Percentiles rank a stretch among this genome's conserved stretches.
phyloP scores from a whole-genome alignment of 352 stramenopile species.

The Phytophthora fragariae region DNA sequence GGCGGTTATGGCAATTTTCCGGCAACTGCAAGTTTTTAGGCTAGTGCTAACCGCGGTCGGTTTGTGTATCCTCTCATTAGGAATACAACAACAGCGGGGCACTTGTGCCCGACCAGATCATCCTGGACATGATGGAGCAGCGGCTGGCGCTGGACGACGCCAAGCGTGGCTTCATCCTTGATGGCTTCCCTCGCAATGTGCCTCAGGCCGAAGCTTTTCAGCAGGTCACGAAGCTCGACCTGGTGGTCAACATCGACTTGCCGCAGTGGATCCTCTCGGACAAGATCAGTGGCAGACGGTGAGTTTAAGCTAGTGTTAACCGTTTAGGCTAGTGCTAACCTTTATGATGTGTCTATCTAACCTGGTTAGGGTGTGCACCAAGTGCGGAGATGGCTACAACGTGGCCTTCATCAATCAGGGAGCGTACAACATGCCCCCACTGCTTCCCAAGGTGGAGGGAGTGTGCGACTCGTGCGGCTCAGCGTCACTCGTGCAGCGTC shows the following conservation, averaged over 20 bases:
- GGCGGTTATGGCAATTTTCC: background rate
- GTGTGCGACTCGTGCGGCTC: conserved; percentile 85
- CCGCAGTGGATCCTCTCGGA: conserved; percentile 89
- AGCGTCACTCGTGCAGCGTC: conserved; percentile 77
- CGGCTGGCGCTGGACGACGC: conserved; percentile 76
- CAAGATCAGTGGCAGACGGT: conserved; percentile 91
- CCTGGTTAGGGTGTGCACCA: conserved; percentile 71
- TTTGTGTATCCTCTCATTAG: conserved; percentile 23
- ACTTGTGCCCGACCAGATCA: conserved; percentile 90
- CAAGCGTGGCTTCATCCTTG: conserved; percentile 86
- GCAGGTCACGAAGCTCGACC: conserved; percentile 74
- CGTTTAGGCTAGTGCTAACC: conserved; percentile 1
- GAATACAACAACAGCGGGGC: conserved; percentile 85
- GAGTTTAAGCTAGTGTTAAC: conserved; percentile 11
- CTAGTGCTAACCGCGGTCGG: conserved; percentile 2
- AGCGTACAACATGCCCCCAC: conserved; percentile 91
- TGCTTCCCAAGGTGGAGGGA: conserved; percentile 87
- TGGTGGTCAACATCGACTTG: conserved; percentile 91
- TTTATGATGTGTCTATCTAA: background rate
- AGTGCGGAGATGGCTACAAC: conserved; percentile 90
- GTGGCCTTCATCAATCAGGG: conserved; percentile 87
- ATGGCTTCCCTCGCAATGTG: conserved; percentile 92
- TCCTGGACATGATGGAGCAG: conserved; percentile 90
- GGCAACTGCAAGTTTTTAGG: background rate
- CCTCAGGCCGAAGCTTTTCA: conserved; percentile 87